Percentiles rank a stretch among this genome's conserved stretches.
phyloP scores from a whole-genome alignment of 768 basidiomycete genomes.

The Leccinum obscurum region DNA sequence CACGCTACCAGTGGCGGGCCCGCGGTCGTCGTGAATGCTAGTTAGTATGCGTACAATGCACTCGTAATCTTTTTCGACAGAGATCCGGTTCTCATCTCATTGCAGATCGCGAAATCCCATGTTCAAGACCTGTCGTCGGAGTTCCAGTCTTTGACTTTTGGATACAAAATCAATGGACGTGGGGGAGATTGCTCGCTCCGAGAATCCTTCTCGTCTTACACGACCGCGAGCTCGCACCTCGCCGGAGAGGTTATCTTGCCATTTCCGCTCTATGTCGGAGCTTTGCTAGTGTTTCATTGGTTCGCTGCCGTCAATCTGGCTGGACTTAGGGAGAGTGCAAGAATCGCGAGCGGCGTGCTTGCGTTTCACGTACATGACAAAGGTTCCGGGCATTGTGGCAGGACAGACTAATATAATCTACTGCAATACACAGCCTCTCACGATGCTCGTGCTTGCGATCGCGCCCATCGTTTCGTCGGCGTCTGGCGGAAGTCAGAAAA shows the following conservation, averaged over 20 bases:
- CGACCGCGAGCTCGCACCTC: slow-evolving; percentile 68
- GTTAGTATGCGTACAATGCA: no score
- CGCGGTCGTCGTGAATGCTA: no score
- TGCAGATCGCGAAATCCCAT: no score
- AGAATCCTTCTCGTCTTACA: no score
- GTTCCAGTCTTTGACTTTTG: no score
- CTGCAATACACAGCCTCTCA: slow-evolving; percentile 40
- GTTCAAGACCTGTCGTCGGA: no score
- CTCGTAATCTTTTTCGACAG: no score
- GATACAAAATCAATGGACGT: no score
- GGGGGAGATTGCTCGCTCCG: no score
- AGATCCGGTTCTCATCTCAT: no score
- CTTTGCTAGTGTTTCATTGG: slow-evolving; percentile 53
- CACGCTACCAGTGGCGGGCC: no score
- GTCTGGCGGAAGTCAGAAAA: slow-evolving; percentile 50
- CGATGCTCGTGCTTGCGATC: slow-evolving; percentile 45
- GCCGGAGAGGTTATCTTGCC: slow-evolving; percentile 60
- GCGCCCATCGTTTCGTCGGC: slow-evolving; percentile 53
- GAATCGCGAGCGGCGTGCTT: slow-evolving; percentile 57
- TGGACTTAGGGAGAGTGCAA: slow-evolving; percentile 62
- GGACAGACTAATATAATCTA: background rate
- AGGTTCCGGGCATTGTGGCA: background rate
- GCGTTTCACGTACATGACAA: slow-evolving; percentile 56
- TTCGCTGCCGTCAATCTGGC: slow-evolving; percentile 56
- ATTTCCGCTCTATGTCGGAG: slow-evolving; percentile 52